These are phyloP conservation scores for Platanthera guangdongensis DNA, from an alignment of 106 monocot species.

Conservation along the genomic window DNA sequence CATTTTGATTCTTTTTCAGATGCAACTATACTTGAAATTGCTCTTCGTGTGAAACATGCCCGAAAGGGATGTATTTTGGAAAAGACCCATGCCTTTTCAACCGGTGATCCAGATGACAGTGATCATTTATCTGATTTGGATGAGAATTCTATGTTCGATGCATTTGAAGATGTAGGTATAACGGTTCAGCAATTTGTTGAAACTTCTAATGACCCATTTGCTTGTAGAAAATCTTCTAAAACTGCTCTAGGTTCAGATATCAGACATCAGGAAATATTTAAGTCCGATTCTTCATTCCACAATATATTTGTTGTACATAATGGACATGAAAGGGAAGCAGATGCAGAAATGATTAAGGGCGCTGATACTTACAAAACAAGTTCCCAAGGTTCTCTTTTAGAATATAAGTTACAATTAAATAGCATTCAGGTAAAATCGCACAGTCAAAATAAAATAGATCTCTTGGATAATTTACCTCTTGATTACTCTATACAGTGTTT, in stretches of 20 bases:
- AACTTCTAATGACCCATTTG: slow-evolving; percentile 10
- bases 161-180: slow-evolving; percentile 67
- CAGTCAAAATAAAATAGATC: slow-evolving; percentile 1
- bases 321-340: not conserved
- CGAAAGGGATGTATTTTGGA: slow-evolving; percentile 25
- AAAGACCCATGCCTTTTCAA: slow-evolving; percentile 10
- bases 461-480: slow-evolving; percentile 9
- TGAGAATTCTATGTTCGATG: slow-evolving; percentile 48
- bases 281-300: not conserved
- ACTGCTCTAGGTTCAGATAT: not conserved
- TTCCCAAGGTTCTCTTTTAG: not conserved
- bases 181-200: slow-evolving; percentile 21
- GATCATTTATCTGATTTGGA: slow-evolving; percentile 56
- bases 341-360: slow-evolving; percentile 4
- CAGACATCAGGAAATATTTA: slow-evolving; percentile 7
- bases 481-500: slow-evolving; percentile 11
- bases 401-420: slow-evolving; percentile 8
- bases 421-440: not conserved
- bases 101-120: slow-evolving; percentile 16
- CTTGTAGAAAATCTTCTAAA: not conserved
- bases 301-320: slow-evolving; percentile 13
- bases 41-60: slow-evolving; percentile 56
- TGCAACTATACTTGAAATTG: slow-evolving; percentile 41
- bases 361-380: slow-evolving; percentile 6
- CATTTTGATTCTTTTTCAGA: slow-evolving; percentile 26